These are phyloP conservation scores for Pyrus bretschneideri DNA, from an alignment of 306 rosid genomes.

Conservation along the genomic window DNA sequence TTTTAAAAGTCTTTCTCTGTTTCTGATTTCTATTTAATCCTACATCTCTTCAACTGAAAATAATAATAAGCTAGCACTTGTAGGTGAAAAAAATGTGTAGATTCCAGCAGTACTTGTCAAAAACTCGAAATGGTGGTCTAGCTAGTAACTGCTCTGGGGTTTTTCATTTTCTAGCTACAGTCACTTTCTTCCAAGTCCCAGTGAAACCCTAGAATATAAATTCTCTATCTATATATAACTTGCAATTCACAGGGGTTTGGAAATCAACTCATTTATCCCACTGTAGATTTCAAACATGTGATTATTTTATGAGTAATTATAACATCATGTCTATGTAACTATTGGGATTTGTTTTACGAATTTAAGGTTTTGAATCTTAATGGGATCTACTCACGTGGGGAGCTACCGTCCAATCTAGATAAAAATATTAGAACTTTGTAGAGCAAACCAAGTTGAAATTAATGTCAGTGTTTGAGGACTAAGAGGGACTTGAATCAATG, in stretches of 20 bases:
- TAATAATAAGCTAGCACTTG: slow-evolving; percentile 35
- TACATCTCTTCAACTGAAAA: slow-evolving; percentile 28
- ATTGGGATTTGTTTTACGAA: slow-evolving; percentile 40
- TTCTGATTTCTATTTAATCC: slow-evolving; percentile 43
- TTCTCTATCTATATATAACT: neutral
- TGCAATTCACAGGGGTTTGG: neutral
- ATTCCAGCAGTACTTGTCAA: slow-evolving; percentile 47
- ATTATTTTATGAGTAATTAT: slow-evolving; percentile 17
- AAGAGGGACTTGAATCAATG: neutral
- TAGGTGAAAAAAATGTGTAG: slow-evolving; percentile 43
- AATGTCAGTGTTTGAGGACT: slow-evolving; percentile 6
- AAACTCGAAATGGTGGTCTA: slow-evolving; percentile 41
- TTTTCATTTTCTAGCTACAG: slow-evolving; percentile 51
- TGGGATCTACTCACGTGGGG: slow-evolving; percentile 40
- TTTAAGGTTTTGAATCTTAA: slow-evolving; percentile 27
- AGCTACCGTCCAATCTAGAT: slow-evolving; percentile 25
- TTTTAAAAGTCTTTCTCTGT: slow-evolving; percentile 26
- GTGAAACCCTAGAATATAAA: slow-evolving; percentile 34
- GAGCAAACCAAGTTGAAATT: slow-evolving; percentile 6
- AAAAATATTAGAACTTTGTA: neutral
- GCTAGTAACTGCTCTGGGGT: slow-evolving; percentile 30
- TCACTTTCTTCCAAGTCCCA: slow-evolving; percentile 62
- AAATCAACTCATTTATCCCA: neutral
- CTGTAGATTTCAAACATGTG: neutral
- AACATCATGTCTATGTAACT: slow-evolving; percentile 3